Evolutionary conservation across 2,329 filamentous ascomycete genomes (phyloP), one percentile per base, ranked within the genome.

Genomic region (Podosphaera xanthii): DNA sequence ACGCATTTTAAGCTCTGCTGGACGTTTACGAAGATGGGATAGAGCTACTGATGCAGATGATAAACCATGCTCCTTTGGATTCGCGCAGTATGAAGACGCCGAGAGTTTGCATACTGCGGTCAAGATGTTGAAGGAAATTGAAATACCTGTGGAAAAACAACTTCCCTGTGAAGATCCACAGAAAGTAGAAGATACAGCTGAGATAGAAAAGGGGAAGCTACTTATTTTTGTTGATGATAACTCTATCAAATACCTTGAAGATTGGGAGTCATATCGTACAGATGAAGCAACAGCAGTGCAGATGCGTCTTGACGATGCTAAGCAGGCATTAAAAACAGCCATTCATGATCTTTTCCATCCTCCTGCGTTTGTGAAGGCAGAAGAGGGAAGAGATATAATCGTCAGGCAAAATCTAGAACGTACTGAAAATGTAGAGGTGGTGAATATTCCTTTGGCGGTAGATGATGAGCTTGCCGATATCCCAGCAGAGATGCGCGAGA

Each of bases 381-480:
- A 75, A 35, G 85, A 89, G 62, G 75, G 72, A 2, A 80, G 84
- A 59, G 84, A 82, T 30, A 87, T 94, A 65, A 73, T 75, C 3
- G 67, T 74, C 3, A 92, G 91, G 87, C 77, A 77, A 54, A 83
- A 86, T 62, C 72, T 69, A 22, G 78, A 76, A 14, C 74, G 75
- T 44, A 81, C 80, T 46, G 81, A 82, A 40, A 80, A 81, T 59
- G 82, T 87, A 4, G 89, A 95, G 70, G 84, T 96, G 46, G 84
- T 94, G 63, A 95, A 90, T 60, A 94, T 97, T 61, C 84, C 89
- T 3, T 77, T 95, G 38, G 82, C 84, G 0, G 80, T 86, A 58
- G 92, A 98, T 63, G 94, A 98, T 67, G 92, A 98, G 68, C 76
- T 98, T 52, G 84, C 90, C 30, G 92, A 98, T 67, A 96, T 98